A percentile compares a stretch with the other conserved stretches of the same genome.
Evolutionary conservation across 2,329 filamentous ascomycete species (phyloP).

Genomic region (Keithomyces neogunnii): DNA sequence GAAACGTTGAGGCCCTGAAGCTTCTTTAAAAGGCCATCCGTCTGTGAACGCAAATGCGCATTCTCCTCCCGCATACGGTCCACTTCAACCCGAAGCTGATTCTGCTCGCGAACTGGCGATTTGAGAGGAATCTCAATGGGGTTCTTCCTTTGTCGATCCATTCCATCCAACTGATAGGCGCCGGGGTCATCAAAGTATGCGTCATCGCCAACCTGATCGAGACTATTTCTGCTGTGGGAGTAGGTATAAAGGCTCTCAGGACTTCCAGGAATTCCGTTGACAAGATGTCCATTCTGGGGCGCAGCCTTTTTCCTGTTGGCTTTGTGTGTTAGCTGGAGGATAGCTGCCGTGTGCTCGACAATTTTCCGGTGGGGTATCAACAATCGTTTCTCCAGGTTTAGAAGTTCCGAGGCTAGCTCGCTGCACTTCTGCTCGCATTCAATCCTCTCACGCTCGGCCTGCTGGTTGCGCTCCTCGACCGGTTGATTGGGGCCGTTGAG

Average conservation of each 20-base stretch:
- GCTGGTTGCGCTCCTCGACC: constrained; percentile 41
- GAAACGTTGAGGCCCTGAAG: constrained; percentile 60
- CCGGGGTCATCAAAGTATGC: constrained; percentile 70
- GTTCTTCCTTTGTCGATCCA: constrained; percentile 39
- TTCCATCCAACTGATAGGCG: constrained; percentile 60
- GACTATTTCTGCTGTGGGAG: constrained; percentile 50
- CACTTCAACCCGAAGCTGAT: constrained; percentile 38
- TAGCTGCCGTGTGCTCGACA: constrained; percentile 83
- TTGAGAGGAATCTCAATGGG: constrained; percentile 50
- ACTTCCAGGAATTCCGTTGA: constrained; percentile 60
- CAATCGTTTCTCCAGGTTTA: constrained; percentile 66
- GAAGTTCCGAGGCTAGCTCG: constrained; percentile 72
- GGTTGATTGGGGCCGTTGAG: constrained; percentile 49
- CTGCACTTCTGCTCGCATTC: constrained; percentile 76
- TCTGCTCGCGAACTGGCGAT: constrained; percentile 47
- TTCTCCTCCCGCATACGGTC: constrained; percentile 40
- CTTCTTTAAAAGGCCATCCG: constrained; percentile 33
- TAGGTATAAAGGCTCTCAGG: constrained; percentile 70
- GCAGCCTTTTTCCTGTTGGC: constrained; percentile 51
- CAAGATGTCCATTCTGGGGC: constrained; percentile 30
- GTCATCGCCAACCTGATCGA: constrained; percentile 45
- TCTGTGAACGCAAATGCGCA: constrained; percentile 24
- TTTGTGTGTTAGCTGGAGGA: constrained; percentile 83
- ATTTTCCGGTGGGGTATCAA: constrained; percentile 68
- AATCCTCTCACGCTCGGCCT: constrained; percentile 67